Base-by-base conservation (phyloP, 495 filamentous ascomycete species). In the Penicillium argentinense region DNA sequence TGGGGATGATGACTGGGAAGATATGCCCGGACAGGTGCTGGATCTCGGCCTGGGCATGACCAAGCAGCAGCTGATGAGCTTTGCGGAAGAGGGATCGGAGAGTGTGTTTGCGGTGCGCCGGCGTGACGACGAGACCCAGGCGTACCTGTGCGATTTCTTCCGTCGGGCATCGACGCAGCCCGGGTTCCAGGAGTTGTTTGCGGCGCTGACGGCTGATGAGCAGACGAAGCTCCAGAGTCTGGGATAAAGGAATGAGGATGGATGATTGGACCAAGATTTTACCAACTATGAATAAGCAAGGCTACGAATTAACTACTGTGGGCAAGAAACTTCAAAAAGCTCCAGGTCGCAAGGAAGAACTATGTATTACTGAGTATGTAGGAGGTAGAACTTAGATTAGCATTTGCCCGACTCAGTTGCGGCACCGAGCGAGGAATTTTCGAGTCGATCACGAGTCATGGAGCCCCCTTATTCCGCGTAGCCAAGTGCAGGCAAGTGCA, bases 91-190 rank as follows among this genome's bases (percentile, higher is more conserved):
- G 1, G 72, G 72, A 28, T 62, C 66, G 1, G 76, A 80, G 39
- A 73, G 74, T 44, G 71, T 77, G 23, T 76, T 77, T 51, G 71
- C 64, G 3, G 66, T 73, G 49, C 82, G 87, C 27, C 79, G 85
- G 56, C 75, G 82, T n/a, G 92, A 98, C 57, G 91, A 97, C 59
- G 89, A 96, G 63, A 97, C 91, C 9, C 88, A 96, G 64, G 80
- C 74, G 6, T 95, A 87, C 59, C 73, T 98, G 25, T 68, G 76
- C 1, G 80, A 87, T 7, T 98, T 96, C 64, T 97, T 98, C 74
- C 76, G 84, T 9, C 69, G 79, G 29, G 80, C 84, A 8, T 82
- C 81, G 3, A 83, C 86, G 32, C 78, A 88, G 51, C 79, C 83
- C 3, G 83, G 75, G 13, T 96, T 96, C 66, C 79, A 81, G 55